Conservation (phyloP, 2,329 filamentous ascomycete genomes). For the Camillea tinctor region DNA sequence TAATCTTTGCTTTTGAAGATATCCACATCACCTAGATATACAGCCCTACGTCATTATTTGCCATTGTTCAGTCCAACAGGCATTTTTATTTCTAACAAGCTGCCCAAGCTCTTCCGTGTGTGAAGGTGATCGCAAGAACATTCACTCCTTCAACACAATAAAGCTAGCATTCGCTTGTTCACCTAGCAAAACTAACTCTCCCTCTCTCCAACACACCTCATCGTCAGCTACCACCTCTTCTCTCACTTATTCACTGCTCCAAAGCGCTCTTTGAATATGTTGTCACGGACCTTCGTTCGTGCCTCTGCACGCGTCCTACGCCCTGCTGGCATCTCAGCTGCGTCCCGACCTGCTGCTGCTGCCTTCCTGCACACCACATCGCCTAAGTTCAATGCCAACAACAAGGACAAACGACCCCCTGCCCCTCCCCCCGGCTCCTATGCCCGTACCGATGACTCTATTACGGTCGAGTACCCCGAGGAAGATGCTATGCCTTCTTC, state of each 20-base stretch:
- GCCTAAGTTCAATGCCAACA: slow-evolving; percentile 22
- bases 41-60: slow-evolving; percentile 22
- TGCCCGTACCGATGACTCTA: slow-evolving; percentile 76
- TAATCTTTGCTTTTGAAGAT: slow-evolving; percentile 12
- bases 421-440: slow-evolving; percentile 56
- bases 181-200: background rate
- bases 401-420: slow-evolving; percentile 28
- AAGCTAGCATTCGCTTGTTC: background rate
- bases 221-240: background rate
- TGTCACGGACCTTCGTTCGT: slow-evolving; percentile 20
- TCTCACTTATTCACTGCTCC: background rate
- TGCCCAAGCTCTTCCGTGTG: background rate
- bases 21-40: no score
- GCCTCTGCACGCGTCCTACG: slow-evolving; percentile 21
- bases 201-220: background rate
- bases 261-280: slow-evolving; percentile 16
- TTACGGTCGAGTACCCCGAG: slow-evolving; percentile 76
- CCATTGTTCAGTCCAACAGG: slow-evolving; percentile 9
- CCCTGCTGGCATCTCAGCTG: slow-evolving; percentile 16
- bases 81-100: background rate
- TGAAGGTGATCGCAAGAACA: background rate
- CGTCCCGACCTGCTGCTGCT: slow-evolving; percentile 18
- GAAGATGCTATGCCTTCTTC: slow-evolving; percentile 71
- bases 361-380: slow-evolving; percentile 29
- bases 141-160: background rate